A percentile compares a stretch with the other conserved stretches of the same genome.
Evolutionary conservation across 371 early-diverging fungal species (phyloP).

Genomic region (Lichtheimia ramosa): DNA sequence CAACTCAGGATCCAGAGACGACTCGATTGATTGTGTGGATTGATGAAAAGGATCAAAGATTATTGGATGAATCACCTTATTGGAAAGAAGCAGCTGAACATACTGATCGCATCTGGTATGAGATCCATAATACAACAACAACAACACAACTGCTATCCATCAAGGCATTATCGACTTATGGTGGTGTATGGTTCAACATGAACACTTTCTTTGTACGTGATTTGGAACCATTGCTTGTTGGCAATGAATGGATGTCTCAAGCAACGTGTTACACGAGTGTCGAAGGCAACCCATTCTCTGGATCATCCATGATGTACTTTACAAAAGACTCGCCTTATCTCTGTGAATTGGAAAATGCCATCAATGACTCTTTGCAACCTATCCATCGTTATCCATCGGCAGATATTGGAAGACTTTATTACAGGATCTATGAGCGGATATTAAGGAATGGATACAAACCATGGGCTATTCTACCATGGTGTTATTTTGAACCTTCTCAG

Average conservation of each 20-base stretch:
- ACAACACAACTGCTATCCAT: conserved; percentile 7
- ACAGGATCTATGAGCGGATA: conserved; percentile 27
- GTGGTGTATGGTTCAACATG: conserved; percentile 55
- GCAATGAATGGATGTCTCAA: conserved; percentile 48
- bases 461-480: conserved; percentile 51
- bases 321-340: conserved; percentile 34
- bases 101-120: conserved; percentile 19
- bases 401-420: conserved; percentile 17
- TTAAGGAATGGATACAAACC: conserved; percentile 30
- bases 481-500: conserved; percentile 44
- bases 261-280: conserved; percentile 33
- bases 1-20: conserved; percentile 36
- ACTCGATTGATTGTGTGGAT: conserved; percentile 45
- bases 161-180: conserved; percentile 38
- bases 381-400: no score
- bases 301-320: conserved; percentile 33
- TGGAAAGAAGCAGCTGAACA: conserved; percentile 21
- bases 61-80: conserved; percentile 12
- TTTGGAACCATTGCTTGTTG: conserved; percentile 30
- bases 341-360: conserved; percentile 37
- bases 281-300: conserved; percentile 27
- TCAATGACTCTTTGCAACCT: not conserved
- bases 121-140: not conserved
- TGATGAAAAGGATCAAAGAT: conserved; percentile 21
- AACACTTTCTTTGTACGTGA: conserved; percentile 46